Base-by-base conservation (phyloP, 2,329 filamentous ascomycete species). In the Epichloe typhina region DNA sequence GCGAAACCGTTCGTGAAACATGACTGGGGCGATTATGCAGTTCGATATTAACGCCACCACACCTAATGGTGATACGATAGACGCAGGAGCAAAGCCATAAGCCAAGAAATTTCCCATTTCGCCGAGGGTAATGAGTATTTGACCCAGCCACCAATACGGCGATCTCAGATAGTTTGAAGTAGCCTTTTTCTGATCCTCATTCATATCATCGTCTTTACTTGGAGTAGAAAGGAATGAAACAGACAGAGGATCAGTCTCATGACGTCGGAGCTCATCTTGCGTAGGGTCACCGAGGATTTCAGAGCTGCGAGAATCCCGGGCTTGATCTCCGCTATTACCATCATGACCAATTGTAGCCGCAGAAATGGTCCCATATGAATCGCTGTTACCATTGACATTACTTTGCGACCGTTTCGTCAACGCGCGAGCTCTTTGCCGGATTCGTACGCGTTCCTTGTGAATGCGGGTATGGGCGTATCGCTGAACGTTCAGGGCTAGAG, bases 11-110 rank as follows among this genome's bases (percentile, higher is more conserved):
- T 98, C 93, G 62, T 95, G 90, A 57, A 98, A 83, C 74, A 98
- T 83, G 55, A 93, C 82, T 0, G 93, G 93, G 2, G 93, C 93
- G 63, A 98, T 95, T 53, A 98, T 80, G 67, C 93, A 98, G 69
- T 98, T 98, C 43, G 90, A 95, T 44, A 98, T 83, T 55, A 98
- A 73, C 2, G 93, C 93, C 12, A 98, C 93, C n/a, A 98, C 93
- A 9, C 93, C 93, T 5, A 98, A 74, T 0, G 93, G 93, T 36
- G 90, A 96, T 41, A 98, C 93, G 60, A 98, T 96, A 13, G 93
- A 97, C 7, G 93, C 93, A 3, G 93, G 93, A 33, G 93, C 93
- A 65, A 98, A 98, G 23, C 93, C 93, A 62, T 98, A 98, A 0
- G 93, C 93, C 55, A 98, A 72, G 63, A 98, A 98, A 66, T 98